A percentile compares a stretch with the other conserved stretches of the same genome.
Evolutionary conservation across 129 eudicot genomes (phyloP).

Genomic region (Flaveria ramosissima): DNA sequence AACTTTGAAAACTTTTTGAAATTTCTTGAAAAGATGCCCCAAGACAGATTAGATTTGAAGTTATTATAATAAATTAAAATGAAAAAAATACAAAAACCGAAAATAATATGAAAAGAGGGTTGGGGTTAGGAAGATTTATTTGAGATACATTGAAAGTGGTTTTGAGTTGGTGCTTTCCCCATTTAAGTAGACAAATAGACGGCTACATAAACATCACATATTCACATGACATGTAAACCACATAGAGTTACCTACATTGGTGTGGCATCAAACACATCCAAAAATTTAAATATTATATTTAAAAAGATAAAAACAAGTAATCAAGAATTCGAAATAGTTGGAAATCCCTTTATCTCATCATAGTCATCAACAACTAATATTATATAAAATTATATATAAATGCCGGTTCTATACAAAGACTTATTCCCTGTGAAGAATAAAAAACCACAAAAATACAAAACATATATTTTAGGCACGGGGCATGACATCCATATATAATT

Average conservation of each 20-base stretch:
- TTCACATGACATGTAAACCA: constrained; percentile 61
- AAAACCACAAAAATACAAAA: background rate
- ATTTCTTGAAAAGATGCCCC: constrained; percentile 27
- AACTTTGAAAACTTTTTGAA: background rate
- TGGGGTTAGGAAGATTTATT: constrained; percentile 29
- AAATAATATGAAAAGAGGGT: constrained; percentile 2
- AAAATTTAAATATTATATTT: background rate
- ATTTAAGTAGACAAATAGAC: constrained; percentile 52
- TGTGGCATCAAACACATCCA: background rate
- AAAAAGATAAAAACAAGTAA: background rate
- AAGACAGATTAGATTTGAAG: constrained; percentile 37
- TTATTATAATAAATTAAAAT: background rate
- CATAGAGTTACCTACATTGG: constrained; percentile 4
- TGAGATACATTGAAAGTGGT: constrained; percentile 54
- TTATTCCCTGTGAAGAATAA: background rate
- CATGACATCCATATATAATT: no score
- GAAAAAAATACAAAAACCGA: background rate
- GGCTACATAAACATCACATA: constrained; percentile 76
- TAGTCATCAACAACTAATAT: background rate
- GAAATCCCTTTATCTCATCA: background rate
- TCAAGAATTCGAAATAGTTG: background rate
- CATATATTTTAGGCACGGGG: no score
- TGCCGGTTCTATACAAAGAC: no score
- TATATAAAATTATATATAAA: background rate
- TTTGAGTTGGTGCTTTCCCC: constrained; percentile 43